Conservation (phyloP, 257 asterid species). For the Nemophila menziesii region DNA sequence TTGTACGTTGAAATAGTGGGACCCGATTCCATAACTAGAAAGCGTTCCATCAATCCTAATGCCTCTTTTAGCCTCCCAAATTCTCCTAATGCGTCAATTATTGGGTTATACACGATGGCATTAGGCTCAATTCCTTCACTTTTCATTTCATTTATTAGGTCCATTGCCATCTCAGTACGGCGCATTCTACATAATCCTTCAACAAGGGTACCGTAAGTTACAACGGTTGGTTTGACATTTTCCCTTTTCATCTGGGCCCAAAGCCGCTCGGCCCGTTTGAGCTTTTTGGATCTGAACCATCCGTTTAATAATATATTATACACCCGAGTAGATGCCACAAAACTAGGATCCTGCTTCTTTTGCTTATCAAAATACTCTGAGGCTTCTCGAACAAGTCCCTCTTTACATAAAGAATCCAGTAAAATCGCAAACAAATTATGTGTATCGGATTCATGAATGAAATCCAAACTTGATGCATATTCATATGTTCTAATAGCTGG, state of each 20-base stretch:
- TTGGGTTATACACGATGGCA: conserved; percentile 59
- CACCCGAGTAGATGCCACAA: conserved; percentile 41
- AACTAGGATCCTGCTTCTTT: conserved; percentile 33
- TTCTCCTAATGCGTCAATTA: conserved; percentile 81
- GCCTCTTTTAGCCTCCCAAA: conserved; percentile 79
- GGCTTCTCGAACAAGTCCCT: conserved; percentile 60
- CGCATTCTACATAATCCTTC: conserved; percentile 70
- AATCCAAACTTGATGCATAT: conserved; percentile 39
- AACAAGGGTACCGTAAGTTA: conserved; percentile 74
- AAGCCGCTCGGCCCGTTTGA: conserved; percentile 44
- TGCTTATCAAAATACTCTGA: conserved; percentile 37
- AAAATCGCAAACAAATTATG: conserved; percentile 45
- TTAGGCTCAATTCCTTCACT: conserved; percentile 47
- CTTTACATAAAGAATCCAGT: conserved; percentile 75
- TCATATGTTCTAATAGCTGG: conserved; percentile 60
- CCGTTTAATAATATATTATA: conserved; percentile 71
- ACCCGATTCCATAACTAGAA: conserved; percentile 50
- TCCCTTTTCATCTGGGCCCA: conserved; percentile 61
- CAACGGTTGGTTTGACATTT: conserved; percentile 39
- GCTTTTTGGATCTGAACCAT: conserved; percentile 55
- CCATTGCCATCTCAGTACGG: conserved; percentile 49
- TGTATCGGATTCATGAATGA: conserved; percentile 20
- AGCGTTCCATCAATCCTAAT: conserved; percentile 53
- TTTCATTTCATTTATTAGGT: conserved; percentile 50
- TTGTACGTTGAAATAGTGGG: conserved; percentile 75